Base-by-base conservation (phyloP, 192 early-diverging fungal species). In the Gaertneriomyces sp. region DNA sequence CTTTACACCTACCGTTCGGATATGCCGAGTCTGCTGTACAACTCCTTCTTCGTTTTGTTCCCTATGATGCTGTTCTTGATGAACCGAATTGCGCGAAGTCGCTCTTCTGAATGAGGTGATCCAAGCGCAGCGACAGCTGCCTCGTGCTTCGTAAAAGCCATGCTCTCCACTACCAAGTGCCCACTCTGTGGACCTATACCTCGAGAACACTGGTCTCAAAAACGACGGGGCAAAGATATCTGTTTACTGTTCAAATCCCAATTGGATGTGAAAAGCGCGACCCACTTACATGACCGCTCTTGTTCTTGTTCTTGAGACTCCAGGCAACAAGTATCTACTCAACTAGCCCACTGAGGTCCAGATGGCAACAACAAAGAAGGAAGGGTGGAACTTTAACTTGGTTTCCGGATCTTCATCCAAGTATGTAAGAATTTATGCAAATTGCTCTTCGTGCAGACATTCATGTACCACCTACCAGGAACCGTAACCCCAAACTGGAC, bases 41-140 rank as follows among this genome's bases (percentile, higher is more conserved):
- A 74, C 47, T 84, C 82, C 75, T 93, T 93, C 65, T 90, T 90
- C 14, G 88, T 88, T 53, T 78, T 81, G 66, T 90, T 91, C 53
- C 91, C 91, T 72, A 93, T 93, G 50, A 90, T 81, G 47, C 81
- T 75, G 61, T 93, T 93, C 71, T 91, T 93, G 67, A 93, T 90
- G 69, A 85, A 87, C 12, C 89, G 85, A 11, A 79, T 52, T 6
- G 69, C 70, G 42, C 58, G 55, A 10, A 47, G 52, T 6, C 61
- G 53, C 25, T 61, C 73, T 33, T 56, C 44, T 6, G 44, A 45
- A 47, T 70, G 68, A 45, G 42, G 8, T 9, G 72, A 39, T 16
- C 33, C 10, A 12, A 68, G 66, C 8, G 42, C 43, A 19, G 58
- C n/a, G 8, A 68, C 49, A 38, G 66, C 56, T 16, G 47, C 45